Evolutionary conservation across 257 asterid species (phyloP).

Genomic region (Perilla frutescens): DNA sequence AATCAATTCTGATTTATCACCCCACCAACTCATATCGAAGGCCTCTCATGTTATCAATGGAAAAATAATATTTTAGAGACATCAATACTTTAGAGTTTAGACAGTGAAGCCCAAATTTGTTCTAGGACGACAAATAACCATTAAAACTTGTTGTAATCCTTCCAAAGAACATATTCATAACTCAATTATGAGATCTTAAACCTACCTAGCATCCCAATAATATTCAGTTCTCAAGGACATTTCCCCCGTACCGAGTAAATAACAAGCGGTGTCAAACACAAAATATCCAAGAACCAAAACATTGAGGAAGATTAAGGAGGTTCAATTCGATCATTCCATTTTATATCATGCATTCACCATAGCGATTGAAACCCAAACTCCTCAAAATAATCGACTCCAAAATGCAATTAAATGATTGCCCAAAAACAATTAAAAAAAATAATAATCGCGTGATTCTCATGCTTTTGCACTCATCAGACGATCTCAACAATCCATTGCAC

Average conservation of each 20-base stretch:
- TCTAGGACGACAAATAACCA: conserved; percentile 2
- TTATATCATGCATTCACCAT: background rate
- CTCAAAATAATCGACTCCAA: background rate
- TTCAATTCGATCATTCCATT: background rate
- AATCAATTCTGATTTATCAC: background rate
- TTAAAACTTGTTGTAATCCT: background rate
- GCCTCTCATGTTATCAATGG: background rate
- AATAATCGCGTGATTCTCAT: background rate
- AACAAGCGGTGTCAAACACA: background rate
- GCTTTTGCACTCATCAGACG: too few relatives aligned
- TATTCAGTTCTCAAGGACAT: background rate
- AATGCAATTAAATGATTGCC: background rate
- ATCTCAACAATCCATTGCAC: too few relatives aligned
- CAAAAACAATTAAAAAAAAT: background rate
- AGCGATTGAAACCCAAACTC: conserved; percentile 13
- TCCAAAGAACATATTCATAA: background rate
- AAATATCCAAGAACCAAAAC: background rate
- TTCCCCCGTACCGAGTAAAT: background rate
- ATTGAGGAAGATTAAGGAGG: background rate
- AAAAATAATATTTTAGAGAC: too few relatives aligned
- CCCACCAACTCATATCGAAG: conserved; percentile 1
- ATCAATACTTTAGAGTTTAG: background rate
- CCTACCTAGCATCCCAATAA: background rate
- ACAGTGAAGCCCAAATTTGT: conserved; percentile 3
- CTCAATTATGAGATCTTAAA: background rate